A percentile compares a stretch with the other conserved stretches of the same genome.
Evolutionary conservation across 2,329 filamentous ascomycete species (phyloP).

Genomic region (Alternaria consortialis): DNA sequence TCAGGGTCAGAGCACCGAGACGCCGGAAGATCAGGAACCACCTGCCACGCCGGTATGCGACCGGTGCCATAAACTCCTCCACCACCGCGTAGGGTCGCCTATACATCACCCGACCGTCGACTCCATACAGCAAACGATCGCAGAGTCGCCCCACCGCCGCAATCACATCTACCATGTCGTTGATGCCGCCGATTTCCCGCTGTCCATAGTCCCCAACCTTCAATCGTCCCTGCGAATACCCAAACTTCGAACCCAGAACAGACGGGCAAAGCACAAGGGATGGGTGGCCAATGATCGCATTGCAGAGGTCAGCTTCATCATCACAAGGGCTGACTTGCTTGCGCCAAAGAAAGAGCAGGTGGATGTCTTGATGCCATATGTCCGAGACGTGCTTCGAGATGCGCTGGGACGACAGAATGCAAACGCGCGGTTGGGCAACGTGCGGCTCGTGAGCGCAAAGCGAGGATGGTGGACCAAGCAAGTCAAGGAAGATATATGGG

Average conservation of each 20-base stretch:
- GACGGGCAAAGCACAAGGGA: conserved; percentile 73
- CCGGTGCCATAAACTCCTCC: conserved; percentile 81
- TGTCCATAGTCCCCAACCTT: conserved; percentile 86
- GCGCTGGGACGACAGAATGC: conserved; percentile 73
- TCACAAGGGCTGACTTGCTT: conserved; percentile 87
- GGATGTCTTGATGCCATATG: conserved; percentile 84
- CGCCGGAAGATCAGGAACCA: conserved; percentile 18
- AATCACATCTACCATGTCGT: conserved; percentile 97
- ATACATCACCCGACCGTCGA: conserved; percentile 84
- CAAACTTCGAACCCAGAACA: conserved; percentile 79
- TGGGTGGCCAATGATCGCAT: conserved; percentile 71
- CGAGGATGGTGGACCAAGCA: conserved; percentile 89
- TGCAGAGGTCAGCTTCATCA: conserved; percentile 86
- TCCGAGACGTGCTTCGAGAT: conserved; percentile 78
- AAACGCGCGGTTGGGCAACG: conserved; percentile 84
- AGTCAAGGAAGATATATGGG: conserved; percentile 85
- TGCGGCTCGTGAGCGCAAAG: conserved; percentile 85
- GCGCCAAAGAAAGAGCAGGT: conserved; percentile 85
- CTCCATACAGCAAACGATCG: conserved; percentile 82
- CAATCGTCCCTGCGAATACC: conserved; percentile 74
- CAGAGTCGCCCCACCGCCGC: conserved; percentile 85
- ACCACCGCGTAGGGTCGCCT: conserved; percentile 75
- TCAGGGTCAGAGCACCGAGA: conserved; percentile 26
- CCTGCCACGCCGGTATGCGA: conserved; percentile 73
- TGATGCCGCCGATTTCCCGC: conserved; percentile 95